phyloP scores from a whole-genome alignment of 2,329 filamentous ascomycete genomes.

The Gaeumannomyces tritici region DNA sequence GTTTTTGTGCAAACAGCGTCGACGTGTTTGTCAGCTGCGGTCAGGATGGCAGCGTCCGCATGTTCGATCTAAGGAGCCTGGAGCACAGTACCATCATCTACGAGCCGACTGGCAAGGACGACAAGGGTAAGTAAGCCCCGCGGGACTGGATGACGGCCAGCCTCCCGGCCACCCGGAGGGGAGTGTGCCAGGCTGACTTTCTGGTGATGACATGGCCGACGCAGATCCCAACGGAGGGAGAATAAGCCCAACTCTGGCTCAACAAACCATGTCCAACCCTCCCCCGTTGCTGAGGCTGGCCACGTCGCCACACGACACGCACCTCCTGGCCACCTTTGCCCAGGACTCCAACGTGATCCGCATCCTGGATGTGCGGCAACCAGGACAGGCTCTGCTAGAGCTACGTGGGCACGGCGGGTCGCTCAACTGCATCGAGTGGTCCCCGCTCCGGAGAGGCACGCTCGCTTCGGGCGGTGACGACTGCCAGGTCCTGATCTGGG shows the following conservation, averaged over 20 bases:
- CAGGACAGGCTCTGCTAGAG: conserved; percentile 88
- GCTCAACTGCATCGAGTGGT: conserved; percentile 95
- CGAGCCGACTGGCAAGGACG: conserved; percentile 83
- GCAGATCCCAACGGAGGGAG: conserved; percentile 48
- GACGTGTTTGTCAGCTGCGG: conserved; percentile 98
- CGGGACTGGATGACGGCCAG: not conserved
- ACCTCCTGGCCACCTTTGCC: conserved; percentile 90
- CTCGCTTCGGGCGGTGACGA: conserved; percentile 90
- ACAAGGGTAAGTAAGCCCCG: conserved; percentile 53
- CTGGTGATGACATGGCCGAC: not conserved
- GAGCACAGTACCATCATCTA: conserved; percentile 99
- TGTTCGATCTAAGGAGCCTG: conserved; percentile 94
- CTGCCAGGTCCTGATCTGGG: conserved; percentile 86
- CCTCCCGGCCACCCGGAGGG: not conserved
- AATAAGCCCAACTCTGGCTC: conserved; percentile 64
- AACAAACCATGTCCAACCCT: conserved; percentile 68
- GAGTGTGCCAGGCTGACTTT: not conserved
- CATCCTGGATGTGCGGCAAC: conserved; percentile 91
- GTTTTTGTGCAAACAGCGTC: conserved; percentile 96
- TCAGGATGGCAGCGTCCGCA: conserved; percentile 92
- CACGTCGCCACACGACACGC: conserved; percentile 89
- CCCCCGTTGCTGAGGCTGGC: conserved; percentile 72
- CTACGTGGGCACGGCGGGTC: conserved; percentile 78
- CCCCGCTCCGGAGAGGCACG: conserved; percentile 64
- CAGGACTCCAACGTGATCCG: conserved; percentile 87